Evolutionary conservation across 768 basidiomycete species (phyloP), one percentile per base, ranked within the genome.

Genomic region (Auricularia sp.): DNA sequence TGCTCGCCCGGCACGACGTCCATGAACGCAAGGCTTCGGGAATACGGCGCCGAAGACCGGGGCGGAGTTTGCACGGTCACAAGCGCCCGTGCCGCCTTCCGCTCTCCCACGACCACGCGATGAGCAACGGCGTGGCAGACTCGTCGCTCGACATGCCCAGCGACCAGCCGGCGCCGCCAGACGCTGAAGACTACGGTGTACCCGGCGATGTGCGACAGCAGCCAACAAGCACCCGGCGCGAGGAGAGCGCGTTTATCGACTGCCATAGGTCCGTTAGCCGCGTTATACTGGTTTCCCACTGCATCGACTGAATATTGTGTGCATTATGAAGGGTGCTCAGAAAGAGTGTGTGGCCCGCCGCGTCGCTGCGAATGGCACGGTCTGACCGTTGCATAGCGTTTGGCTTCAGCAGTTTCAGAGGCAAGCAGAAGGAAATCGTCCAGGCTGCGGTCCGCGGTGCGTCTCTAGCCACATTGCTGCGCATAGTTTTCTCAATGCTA

Each of bases 381-480:
- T 14, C 29, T 59, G 3, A 59, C 29, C 18, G 14, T 29, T 51
- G 34, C 44, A 35, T 63, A 92, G 90, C 82, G 21, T 94, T 94
- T 66, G 84, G 87, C 2, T 85, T 90, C 71, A 67, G 76, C 0
- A 79, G 70, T 3, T 94, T 86, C 71, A 89, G 86, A 74, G 92
- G 90, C 42, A 85, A 88, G 69, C 92, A 94, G 76, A 81, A 83
- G 67, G 84, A 87, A 65, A 87, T 93, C 21, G 81, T 92, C 1
- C 81, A 87, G 64, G 87, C 87, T 7, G 89, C 90, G 2, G 75
- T 87, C 35, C 73, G 74, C 68, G 89, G 90, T 85, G 65, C 21
- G 77, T 66, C 5, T 16, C 56, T 51, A 34, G 7, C 54, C 16
- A 11, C 63, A 34, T 24, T 7, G 2, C 10, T 35, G 2, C 29